Evolutionary conservation across 192 early-diverging fungal genomes (phyloP).

Genomic region (Coemansia sp.): DNA sequence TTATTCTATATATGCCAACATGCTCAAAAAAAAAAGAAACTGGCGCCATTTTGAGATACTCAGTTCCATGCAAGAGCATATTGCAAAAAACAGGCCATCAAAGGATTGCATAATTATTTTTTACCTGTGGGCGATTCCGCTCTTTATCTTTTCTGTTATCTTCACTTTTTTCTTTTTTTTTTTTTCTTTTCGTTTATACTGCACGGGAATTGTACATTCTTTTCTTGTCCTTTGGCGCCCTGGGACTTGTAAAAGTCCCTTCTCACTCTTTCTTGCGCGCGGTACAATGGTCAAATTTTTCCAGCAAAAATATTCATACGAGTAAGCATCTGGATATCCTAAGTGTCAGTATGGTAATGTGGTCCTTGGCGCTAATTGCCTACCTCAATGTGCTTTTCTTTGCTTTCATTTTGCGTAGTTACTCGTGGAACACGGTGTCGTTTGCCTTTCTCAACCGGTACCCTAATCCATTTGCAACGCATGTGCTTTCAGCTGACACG

Average conservation of each 20-base stretch:
- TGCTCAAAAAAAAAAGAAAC: conserved; percentile 1
- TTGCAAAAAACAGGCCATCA: background rate
- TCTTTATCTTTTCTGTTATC: background rate
- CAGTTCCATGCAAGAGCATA: too few species aligned
- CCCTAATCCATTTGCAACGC: conserved; percentile 96
- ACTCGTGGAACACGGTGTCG: conserved; percentile 85
- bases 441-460: conserved; percentile 93
- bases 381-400: background rate
- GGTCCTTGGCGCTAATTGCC: background rate
- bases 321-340: conserved; percentile 52
- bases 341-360: background rate
- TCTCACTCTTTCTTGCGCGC: background rate
- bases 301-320: conserved; percentile 76
- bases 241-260: background rate
- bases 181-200: background rate
- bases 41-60: background rate
- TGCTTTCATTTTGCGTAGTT: conserved; percentile 32
- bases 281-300: conserved; percentile 80
- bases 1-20: background rate
- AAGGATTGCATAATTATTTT: background rate
- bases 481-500: conserved; percentile 94
- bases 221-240: conserved; percentile 2
- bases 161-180: background rate
- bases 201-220: background rate
- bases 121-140: background rate